These are phyloP conservation scores for Proteromonas lacertae DNA, from an alignment of 352 stramenopile genomes.

Conservation along the genomic window DNA sequence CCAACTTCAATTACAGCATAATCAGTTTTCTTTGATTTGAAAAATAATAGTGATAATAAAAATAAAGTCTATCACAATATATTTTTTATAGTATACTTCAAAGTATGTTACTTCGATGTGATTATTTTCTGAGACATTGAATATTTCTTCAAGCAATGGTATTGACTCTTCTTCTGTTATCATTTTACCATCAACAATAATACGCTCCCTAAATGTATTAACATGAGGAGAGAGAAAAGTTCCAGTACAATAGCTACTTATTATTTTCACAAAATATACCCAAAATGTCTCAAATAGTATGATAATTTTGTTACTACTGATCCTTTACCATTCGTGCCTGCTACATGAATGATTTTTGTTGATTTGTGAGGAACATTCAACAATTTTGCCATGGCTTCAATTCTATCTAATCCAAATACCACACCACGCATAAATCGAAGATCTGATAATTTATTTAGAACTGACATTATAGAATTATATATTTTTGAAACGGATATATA, in stretches of 20 bases:
- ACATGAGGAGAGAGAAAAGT: slow-evolving; percentile 89
- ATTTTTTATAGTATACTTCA: no score
- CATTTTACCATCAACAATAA: slow-evolving; percentile 50
- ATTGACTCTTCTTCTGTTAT: slow-evolving; percentile 22
- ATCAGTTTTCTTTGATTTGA: slow-evolving; percentile 4
- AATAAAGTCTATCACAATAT: no score
- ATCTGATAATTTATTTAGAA: no score
- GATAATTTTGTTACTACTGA: no score
- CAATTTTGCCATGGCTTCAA: no score
- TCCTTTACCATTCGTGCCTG: slow-evolving; percentile 45
- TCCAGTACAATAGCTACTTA: slow-evolving; percentile 2
- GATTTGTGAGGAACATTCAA: slow-evolving; percentile 1
- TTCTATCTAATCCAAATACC: no score
- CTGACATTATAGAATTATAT: no score
- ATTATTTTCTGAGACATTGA: slow-evolving; percentile 24
- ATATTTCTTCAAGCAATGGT: no score
- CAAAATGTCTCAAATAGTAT: slow-evolving; percentile 35
- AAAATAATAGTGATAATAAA: slow-evolving; percentile 38
- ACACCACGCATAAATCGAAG: no score
- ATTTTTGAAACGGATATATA: no score
- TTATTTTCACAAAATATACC: slow-evolving; percentile 16
- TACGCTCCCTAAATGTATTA: slow-evolving; percentile 67
- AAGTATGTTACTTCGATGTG: slow-evolving; percentile 86
- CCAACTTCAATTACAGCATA: slow-evolving; percentile 69
- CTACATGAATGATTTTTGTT: slow-evolving; percentile 35